Evolutionary conservation across 768 basidiomycete genomes (phyloP).

Genomic region (Russula compacta): DNA sequence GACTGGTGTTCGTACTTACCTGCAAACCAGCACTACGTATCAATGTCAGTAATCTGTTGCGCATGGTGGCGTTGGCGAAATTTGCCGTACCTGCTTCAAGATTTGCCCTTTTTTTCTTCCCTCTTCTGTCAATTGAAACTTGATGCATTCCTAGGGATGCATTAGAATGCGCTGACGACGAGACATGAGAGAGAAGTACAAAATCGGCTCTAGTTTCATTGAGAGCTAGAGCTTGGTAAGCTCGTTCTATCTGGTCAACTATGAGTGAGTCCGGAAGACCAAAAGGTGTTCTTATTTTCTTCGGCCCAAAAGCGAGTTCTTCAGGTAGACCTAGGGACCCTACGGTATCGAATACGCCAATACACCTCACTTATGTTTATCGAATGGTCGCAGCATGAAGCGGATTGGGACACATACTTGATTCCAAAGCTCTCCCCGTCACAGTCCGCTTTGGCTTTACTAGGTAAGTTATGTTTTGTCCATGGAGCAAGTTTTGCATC

Average conservation of each 20-base stretch:
- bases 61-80: neutral
- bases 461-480: slow-evolving; percentile 42
- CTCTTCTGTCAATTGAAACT: slow-evolving; percentile 48
- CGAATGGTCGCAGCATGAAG: neutral
- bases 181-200: slow-evolving; percentile 28
- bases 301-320: slow-evolving; percentile 42
- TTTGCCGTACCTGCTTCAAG: slow-evolving; percentile 45
- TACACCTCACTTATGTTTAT: slow-evolving; percentile 33
- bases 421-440: slow-evolving; percentile 45
- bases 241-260: slow-evolving; percentile 53
- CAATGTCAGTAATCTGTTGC: neutral
- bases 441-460: slow-evolving; percentile 42
- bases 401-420: slow-evolving; percentile 36
- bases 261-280: slow-evolving; percentile 54
- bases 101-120: slow-evolving; percentile 48
- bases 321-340: slow-evolving; percentile 63
- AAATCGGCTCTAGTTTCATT: slow-evolving; percentile 63
- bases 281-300: slow-evolving; percentile 43
- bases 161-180: neutral
- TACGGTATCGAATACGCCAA: slow-evolving; percentile 77
- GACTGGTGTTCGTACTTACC: slow-evolving; percentile 32
- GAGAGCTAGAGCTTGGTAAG: slow-evolving; percentile 63
- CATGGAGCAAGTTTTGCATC: slow-evolving; percentile 43
- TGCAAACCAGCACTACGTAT: slow-evolving; percentile 59
- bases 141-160: slow-evolving; percentile 42